Evolutionary conservation across 2,329 filamentous ascomycete genomes (phyloP), one percentile per base, ranked within the genome.

Genomic region (Calonectria crousiana): DNA sequence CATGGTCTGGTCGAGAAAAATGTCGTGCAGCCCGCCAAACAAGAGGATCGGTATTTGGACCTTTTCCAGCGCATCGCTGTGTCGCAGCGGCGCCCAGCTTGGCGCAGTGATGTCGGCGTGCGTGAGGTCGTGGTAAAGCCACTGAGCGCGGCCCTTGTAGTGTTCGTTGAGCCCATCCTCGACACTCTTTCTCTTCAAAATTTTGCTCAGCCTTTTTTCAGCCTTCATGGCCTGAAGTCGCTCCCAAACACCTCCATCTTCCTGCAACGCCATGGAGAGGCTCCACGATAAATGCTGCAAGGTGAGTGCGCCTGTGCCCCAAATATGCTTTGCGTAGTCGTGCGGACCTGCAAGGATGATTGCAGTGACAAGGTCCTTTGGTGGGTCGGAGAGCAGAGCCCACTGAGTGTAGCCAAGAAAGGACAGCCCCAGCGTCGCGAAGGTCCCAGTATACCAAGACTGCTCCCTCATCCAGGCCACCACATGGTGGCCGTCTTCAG

Each of bases 381-480:
- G 56, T 18, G 56, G 56, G n/a, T 41, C n/a, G 14, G 32, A 38
- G 5, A 60, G 34, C 56, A 60, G 20, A 0, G 56, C 56, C 56
- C 56, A 60, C n/a, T 60, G 56, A 8, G 56, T 60, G 26, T 60
- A 60, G 56, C 34, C 56, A n/a, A 60, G 34, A 41, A 60, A 60
- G 2, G 56, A 60, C 4, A 60, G 23, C 8, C 56, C 56, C n/a
- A 60, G 16, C 26, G 56, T 60, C n/a, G 56, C 56, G 9, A 60
- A 60, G 23, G 34, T 41, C 20, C 56, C 56, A 1, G 56, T 60
- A 20, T 60, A 60, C 56, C 56, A 60, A 14, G 34, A 18, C 16
- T 60, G 56, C 9, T 60, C 34, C 16, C 56, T 18, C 56, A 60
- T 60, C 56, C 56, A 60, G 6, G 56, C 20, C 1, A 60, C 56